Base-by-base conservation (phyloP, 192 early-diverging fungal genomes). In the Helicostylum pulchrum region DNA sequence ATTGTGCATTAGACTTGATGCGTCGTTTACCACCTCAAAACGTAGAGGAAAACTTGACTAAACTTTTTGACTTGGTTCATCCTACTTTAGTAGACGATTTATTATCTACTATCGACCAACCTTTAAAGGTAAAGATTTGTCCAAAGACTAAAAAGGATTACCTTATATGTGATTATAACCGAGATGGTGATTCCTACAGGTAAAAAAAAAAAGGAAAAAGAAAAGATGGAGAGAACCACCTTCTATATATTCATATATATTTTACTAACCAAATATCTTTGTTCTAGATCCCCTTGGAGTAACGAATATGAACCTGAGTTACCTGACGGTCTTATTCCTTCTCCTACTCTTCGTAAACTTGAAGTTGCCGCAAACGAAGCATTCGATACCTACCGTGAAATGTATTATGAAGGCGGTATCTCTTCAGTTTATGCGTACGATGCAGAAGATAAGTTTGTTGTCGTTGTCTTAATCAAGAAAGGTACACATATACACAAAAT, bases 1-100 rank as follows among this genome's bases (percentile, higher is more conserved):
- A 99, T 64, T 91, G 92, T 66, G 92, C 93, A 2, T 82, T 98
- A n/a, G 97, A 99, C 72, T 84, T 99, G 30, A 97, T 98, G 94
- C 86, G 97, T 52, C 90, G 97, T 20, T 84, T 99, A 46, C 93
- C 96, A 50, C 97, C 97, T 68, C 90, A 93, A 63, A 88, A 92
- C 62, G 85, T 90, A 20, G 90, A 94, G 70, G 86, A 89, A 68
- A 97, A 96, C 73, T 77, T 99, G 45, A 79, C 77, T 12, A 88
- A 90, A 39, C 81, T 99, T 26, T 75, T 97, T 11, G 85, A 88
- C 23, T 77, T 98, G 9, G 83, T 88, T 7, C 52, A 64, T 46
- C 94, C 95, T 14, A 86, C 92, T 55, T 77, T 94, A 57, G 87
- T 89, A 30, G 96, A 98, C 59, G 97, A 99, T 45, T 78, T 99